Evolutionary conservation across 257 asterid genomes (phyloP).

Genomic region (Cinchona pubescens): DNA sequence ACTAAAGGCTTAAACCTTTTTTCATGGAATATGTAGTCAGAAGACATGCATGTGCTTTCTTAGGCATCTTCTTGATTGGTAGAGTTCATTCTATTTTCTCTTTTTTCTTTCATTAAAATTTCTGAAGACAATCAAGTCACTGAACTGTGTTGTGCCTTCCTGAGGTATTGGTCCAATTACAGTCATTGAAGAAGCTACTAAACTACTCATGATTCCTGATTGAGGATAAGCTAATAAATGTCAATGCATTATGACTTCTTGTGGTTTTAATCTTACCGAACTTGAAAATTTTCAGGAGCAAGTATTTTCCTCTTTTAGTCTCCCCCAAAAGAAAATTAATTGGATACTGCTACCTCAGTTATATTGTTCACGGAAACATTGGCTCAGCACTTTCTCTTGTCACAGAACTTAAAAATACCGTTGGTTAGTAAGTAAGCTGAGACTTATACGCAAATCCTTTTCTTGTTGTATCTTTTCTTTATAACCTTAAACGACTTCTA

Average conservation of each 20-base stretch:
- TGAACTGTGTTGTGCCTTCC: neutral
- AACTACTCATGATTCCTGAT: neutral
- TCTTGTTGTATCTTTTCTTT: neutral
- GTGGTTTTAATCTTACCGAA: neutral
- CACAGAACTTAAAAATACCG: neutral
- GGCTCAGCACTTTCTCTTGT: neutral
- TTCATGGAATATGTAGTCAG: neutral
- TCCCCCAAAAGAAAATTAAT: neutral
- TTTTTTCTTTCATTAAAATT: neutral
- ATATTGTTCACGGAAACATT: neutral
- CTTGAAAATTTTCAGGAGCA: neutral
- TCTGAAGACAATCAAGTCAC: neutral
- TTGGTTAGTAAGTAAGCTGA: neutral
- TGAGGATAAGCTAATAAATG: neutral
- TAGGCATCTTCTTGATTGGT: neutral
- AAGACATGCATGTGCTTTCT: neutral
- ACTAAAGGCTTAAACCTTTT: too few relatives aligned
- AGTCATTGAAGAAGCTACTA: neutral
- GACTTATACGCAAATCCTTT: neutral
- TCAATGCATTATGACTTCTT: neutral
- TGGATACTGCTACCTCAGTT: neutral
- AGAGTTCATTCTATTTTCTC: neutral
- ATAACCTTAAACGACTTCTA: neutral
- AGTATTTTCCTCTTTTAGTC: neutral
- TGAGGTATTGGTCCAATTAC: neutral